phyloP scores from a whole-genome alignment of 2,329 filamentous ascomycete genomes.

The Pseudogymnoascus sp. region DNA sequence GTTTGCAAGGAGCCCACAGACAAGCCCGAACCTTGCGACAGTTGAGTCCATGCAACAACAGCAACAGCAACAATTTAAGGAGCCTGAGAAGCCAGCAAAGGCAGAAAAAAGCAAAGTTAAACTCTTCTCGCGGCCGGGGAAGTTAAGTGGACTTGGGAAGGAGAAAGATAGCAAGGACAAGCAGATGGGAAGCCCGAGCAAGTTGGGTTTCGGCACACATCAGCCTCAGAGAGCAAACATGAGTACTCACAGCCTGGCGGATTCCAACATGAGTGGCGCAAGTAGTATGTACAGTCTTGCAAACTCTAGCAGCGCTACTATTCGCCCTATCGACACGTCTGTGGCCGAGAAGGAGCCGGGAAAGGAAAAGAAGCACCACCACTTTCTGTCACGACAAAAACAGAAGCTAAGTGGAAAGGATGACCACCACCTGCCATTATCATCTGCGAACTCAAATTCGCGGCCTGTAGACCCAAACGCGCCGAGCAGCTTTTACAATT shows the following conservation, averaged over 20 bases:
- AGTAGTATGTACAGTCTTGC: conserved; percentile 62
- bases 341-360: conserved; percentile 42
- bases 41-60: conserved; percentile 4
- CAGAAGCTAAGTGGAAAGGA: conserved; percentile 66
- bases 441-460: conserved; percentile 69
- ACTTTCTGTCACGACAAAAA: conserved; percentile 72
- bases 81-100: conserved; percentile 52
- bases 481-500: conserved; percentile 69
- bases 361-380: conserved; percentile 69
- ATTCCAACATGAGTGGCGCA: conserved; percentile 40
- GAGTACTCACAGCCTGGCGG: conserved; percentile 62
- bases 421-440: conserved; percentile 63
- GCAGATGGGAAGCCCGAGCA: conserved; percentile 62
- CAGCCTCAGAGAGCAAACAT: conserved; percentile 51
- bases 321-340: conserved; percentile 49
- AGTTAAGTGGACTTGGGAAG: conserved; percentile 55
- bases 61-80: conserved; percentile 13
- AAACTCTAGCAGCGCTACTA: conserved; percentile 71
- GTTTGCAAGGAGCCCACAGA: conserved; percentile 52
- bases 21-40: conserved; percentile 13
- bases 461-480: conserved; percentile 65
- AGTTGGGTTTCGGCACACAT: conserved; percentile 43
- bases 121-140: conserved; percentile 69
- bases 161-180: conserved; percentile 56
- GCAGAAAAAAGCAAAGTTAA: conserved; percentile 70